Percentiles rank a stretch among this genome's conserved stretches.
These are phyloP conservation scores for Melocanna baccifera DNA, from an alignment of 176 grass and related monocot species.

Conservation along the genomic window DNA sequence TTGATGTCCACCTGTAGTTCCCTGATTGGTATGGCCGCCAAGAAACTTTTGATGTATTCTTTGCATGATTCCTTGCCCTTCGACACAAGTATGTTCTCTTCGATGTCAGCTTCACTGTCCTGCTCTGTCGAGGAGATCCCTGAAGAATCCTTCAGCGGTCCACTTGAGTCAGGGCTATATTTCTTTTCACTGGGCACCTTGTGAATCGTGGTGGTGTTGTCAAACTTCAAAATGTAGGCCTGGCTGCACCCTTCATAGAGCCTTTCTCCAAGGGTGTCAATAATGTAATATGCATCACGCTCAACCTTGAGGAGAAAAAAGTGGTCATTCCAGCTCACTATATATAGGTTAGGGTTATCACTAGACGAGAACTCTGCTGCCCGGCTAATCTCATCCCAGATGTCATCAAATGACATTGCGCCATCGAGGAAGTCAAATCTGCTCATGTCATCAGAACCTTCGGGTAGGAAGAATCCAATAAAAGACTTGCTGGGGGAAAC, in stretches of 20 bases:
- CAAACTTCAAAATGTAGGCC: slow-evolving; percentile 85
- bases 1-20: slow-evolving; percentile 69
- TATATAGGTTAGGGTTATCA: slow-evolving; percentile 50
- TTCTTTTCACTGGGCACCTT: slow-evolving; percentile 36
- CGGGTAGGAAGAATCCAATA: slow-evolving; percentile 65
- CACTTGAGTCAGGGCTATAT: slow-evolving; percentile 44
- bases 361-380: slow-evolving; percentile 36
- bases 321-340: slow-evolving; percentile 97
- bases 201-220: slow-evolving; percentile 27
- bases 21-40: slow-evolving; percentile 74
- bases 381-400: slow-evolving; percentile 66
- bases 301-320: slow-evolving; percentile 93
- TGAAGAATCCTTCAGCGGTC: slow-evolving; percentile 41
- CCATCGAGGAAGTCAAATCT: slow-evolving; percentile 52
- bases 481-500: slow-evolving; percentile 53
- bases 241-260: slow-evolving; percentile 81
- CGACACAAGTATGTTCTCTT: slow-evolving; percentile 29
- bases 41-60: slow-evolving; percentile 86
- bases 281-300: slow-evolving; percentile 65
- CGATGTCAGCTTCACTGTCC: slow-evolving; percentile 18
- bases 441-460: slow-evolving; percentile 46
- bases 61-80: slow-evolving; percentile 71
- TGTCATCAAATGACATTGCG: slow-evolving; percentile 65
- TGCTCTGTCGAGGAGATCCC: slow-evolving; percentile 21
- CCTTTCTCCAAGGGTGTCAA: slow-evolving; percentile 91